These are phyloP conservation scores for Xylariaceae sp. DNA, from an alignment of 2,329 filamentous ascomycete species.

Conservation along the genomic window DNA sequence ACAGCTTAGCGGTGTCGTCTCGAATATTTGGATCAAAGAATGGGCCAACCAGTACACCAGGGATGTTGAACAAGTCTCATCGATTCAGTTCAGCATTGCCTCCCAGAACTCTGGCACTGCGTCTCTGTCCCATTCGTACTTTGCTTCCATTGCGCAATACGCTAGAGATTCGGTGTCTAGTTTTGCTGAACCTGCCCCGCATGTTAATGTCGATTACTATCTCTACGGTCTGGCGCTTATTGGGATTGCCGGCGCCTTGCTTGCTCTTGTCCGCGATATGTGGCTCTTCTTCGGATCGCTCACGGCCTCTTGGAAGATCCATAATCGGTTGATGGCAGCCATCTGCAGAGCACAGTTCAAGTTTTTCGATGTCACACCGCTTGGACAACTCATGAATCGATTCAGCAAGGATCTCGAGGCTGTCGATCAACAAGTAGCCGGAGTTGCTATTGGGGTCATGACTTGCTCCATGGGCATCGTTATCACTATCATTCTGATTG, in stretches of 20 bases:
- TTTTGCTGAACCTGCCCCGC: slow-evolving; percentile 37
- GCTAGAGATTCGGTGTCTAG: slow-evolving; percentile 31
- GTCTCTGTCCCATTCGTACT: slow-evolving; percentile 37
- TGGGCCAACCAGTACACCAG: slow-evolving; percentile 87
- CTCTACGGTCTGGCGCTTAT: slow-evolving; percentile 78
- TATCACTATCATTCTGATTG: slow-evolving; percentile 85
- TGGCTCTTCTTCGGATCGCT: slow-evolving; percentile 92
- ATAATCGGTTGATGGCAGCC: slow-evolving; percentile 71
- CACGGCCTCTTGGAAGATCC: slow-evolving; percentile 80
- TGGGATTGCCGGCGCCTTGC: slow-evolving; percentile 71
- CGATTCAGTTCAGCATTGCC: slow-evolving; percentile 34
- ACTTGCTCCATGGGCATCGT: slow-evolving; percentile 65
- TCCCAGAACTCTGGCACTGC: slow-evolving; percentile 36
- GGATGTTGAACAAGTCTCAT: slow-evolving; percentile 38
- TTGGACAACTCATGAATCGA: slow-evolving; percentile 95
- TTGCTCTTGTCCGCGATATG: slow-evolving; percentile 78
- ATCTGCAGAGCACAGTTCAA: slow-evolving; percentile 90
- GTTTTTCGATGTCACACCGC: slow-evolving; percentile 94
- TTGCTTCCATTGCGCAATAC: slow-evolving; percentile 40
- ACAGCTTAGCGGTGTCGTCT: slow-evolving; percentile 81
- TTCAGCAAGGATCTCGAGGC: slow-evolving; percentile 98
- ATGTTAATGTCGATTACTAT: slow-evolving; percentile 82
- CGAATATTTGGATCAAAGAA: slow-evolving; percentile 89
- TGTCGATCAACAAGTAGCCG: slow-evolving; percentile 92
- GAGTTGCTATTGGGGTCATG: slow-evolving; percentile 76